These are phyloP conservation scores for Austroboletus eburneus DNA, from an alignment of 768 basidiomycete species.

Conservation along the genomic window DNA sequence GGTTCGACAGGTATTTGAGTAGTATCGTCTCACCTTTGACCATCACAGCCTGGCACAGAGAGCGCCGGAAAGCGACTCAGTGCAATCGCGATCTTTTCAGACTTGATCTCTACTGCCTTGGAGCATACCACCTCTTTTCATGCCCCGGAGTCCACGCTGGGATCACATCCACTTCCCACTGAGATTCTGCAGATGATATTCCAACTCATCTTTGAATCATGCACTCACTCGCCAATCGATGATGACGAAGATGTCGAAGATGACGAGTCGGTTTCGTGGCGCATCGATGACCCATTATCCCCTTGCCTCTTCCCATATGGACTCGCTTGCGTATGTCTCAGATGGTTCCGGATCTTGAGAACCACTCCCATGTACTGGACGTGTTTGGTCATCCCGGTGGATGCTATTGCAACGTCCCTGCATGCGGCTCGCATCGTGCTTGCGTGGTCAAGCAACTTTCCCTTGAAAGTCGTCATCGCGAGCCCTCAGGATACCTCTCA, in stretches of 20 bases:
- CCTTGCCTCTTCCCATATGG: slow-evolving; percentile 12
- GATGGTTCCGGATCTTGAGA: slow-evolving; percentile 8
- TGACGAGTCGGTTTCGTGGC: not conserved
- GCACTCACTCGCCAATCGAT: not conserved
- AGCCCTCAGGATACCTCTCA: not conserved
- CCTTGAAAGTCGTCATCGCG: slow-evolving; percentile 5
- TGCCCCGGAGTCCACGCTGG: not conserved
- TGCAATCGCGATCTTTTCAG: too few species aligned
- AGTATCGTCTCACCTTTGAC: too few species aligned
- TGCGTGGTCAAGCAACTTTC: not conserved
- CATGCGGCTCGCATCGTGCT: not conserved
- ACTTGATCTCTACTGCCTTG: too few species aligned
- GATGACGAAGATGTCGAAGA: not conserved
- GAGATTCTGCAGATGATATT: slow-evolving; percentile 11
- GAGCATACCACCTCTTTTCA: too few species aligned
- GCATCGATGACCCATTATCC: slow-evolving; percentile 2
- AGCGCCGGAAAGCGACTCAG: too few species aligned
- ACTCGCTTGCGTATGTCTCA: slow-evolving; percentile 4
- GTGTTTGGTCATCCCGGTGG: slow-evolving; percentile 4
- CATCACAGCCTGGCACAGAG: too few species aligned
- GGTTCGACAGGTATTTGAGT: too few species aligned
- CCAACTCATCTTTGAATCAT: slow-evolving; percentile 6
- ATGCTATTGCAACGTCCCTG: not conserved
- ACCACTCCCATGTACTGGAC: slow-evolving; percentile 7
- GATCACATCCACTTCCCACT: slow-evolving; percentile 5